Evolutionary conservation across 805 yeast species (phyloP).

Genomic region (Wickerhamomyces tratensis): DNA sequence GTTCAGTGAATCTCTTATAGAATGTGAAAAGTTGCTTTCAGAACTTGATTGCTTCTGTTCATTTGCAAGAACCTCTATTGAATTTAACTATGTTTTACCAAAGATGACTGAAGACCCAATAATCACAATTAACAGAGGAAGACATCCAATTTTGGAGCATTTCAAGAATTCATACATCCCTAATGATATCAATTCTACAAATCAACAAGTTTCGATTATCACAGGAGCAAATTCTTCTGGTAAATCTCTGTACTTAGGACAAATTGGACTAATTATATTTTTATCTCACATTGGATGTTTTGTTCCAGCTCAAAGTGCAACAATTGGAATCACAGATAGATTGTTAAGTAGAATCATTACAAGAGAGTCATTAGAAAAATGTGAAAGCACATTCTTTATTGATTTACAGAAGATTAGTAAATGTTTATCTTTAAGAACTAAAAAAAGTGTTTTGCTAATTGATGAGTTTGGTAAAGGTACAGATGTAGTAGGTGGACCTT

Average conservation of each 20-base stretch:
- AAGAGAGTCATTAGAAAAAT: slow-evolving; percentile 28
- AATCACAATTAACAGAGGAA: slow-evolving; percentile 27
- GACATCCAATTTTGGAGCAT: slow-evolving; percentile 38
- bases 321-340: slow-evolving; percentile 36
- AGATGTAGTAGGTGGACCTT: slow-evolving; percentile 34
- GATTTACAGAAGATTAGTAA: slow-evolving; percentile 35
- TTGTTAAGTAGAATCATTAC: slow-evolving; percentile 35
- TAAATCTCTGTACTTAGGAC: slow-evolving; percentile 40
- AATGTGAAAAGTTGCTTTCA: slow-evolving; percentile 17
- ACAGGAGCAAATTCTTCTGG: slow-evolving; percentile 46
- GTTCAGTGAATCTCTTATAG: slow-evolving; percentile 6
- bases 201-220: slow-evolving; percentile 23
- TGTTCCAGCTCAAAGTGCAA: slow-evolving; percentile 40
- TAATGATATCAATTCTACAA: slow-evolving; percentile 26
- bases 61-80: slow-evolving; percentile 22
- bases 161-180: slow-evolving; percentile 28
- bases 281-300: slow-evolving; percentile 45
- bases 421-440: slow-evolving; percentile 29
- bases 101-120: slow-evolving; percentile 16
- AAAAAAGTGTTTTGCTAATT: slow-evolving; percentile 32
- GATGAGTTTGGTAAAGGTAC: slow-evolving; percentile 52
- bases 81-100: slow-evolving; percentile 23
- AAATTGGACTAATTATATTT: slow-evolving; percentile 36
- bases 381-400: slow-evolving; percentile 39
- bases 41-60: slow-evolving; percentile 28